Conservation (phyloP, 305 asterid genomes). For the Fraxinus paxiana region DNA sequence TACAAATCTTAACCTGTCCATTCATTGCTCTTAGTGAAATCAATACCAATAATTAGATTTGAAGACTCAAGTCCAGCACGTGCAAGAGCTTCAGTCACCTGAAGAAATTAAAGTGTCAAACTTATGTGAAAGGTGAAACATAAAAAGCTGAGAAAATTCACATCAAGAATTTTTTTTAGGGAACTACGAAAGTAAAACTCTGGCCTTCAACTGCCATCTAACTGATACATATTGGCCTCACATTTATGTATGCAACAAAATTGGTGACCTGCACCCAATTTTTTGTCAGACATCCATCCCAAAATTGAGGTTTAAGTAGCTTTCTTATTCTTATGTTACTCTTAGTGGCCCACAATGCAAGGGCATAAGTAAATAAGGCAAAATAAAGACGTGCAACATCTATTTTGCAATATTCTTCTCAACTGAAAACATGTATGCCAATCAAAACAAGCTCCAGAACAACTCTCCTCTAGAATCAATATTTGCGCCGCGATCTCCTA, state of each 20-base stretch:
- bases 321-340: background rate
- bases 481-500: background rate
- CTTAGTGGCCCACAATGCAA: background rate
- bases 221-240: background rate
- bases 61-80: constrained; percentile 68
- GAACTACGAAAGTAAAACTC: background rate
- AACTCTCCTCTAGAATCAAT: background rate
- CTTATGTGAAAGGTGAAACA: background rate
- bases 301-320: background rate
- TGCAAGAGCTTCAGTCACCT: constrained; percentile 64
- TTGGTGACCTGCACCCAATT: background rate
- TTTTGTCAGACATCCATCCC: background rate
- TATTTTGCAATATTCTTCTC: background rate
- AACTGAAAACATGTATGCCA: background rate
- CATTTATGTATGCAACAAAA: background rate
- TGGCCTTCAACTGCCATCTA: constrained; percentile 4
- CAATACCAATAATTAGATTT: constrained; percentile 59
- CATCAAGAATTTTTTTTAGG: background rate
- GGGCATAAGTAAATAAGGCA: background rate
- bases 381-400: background rate
- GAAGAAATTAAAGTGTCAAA: constrained; percentile 11
- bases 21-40: constrained; percentile 70
- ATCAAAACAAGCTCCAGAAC: background rate
- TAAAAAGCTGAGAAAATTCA: background rate
- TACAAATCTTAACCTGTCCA: constrained; percentile 49